Base-by-base conservation (phyloP, 148 eudicot genomes). In the Spergularia bocconei region DNA sequence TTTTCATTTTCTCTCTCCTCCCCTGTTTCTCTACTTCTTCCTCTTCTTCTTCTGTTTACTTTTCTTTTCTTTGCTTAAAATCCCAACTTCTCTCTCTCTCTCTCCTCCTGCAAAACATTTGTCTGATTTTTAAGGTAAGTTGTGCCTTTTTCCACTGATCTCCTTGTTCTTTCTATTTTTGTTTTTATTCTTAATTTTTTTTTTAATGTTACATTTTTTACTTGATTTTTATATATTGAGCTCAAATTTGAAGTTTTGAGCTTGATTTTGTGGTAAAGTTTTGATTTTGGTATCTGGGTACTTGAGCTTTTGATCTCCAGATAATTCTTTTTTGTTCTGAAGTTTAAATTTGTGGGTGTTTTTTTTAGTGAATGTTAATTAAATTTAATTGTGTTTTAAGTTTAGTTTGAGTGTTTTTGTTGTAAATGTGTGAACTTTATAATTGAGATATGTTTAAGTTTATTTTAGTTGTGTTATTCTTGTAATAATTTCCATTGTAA, bases 111-210 rank as follows among this genome's bases (percentile, higher is more conserved):
- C 36, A 29, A 29, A 29, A 29, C 17, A 14, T 20, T 63, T 60
- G 54, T 69, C 38, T 47, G 33, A 72, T 64, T 23, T 23, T 77
- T 47, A 17, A 81, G 79, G 72, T 70, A 73, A 71, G 72, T 59
- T 78, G 75, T 29, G 3, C 36, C 17, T 62, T 58, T 67, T 67
- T 47, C 5, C 41, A 2, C 14, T 58, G 0, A 36, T 21, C 16
- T 54, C 41, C 33, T 69, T 39, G 36, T 41, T 64, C 7, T 65
- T 23, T 39, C 53, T 55, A 21, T 60, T 8, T 55, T 14, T 70
- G 15, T 33, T 70, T 70, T 44, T 44, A 44, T 44, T 44, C 6
- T 5, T 44, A 44, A 6, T 44, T 44, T 44, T 39, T 39, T 39
- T 2, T 39, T 44, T 44, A 0, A 44, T 44, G 48, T 9, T 44